These are phyloP conservation scores for Parafenestella ontariensis DNA, from an alignment of 2,329 filamentous ascomycete species.

Conservation along the genomic window DNA sequence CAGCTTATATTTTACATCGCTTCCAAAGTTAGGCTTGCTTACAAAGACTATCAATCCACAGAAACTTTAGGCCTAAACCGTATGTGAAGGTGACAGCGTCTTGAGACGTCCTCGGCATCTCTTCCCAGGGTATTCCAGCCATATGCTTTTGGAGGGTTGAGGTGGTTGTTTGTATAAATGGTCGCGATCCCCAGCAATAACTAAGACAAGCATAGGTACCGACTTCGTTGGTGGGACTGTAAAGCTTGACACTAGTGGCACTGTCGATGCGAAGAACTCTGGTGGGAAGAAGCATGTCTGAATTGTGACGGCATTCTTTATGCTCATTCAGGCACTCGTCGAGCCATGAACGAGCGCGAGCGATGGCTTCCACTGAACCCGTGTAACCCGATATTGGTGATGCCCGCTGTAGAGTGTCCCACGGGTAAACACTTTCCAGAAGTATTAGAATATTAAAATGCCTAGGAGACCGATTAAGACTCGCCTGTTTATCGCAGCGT, in stretches of 20 bases:
- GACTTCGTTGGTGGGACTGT: background rate
- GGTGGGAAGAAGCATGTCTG: background rate
- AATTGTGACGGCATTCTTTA: no score
- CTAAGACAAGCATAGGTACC: conserved; percentile 11
- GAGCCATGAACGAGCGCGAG: background rate
- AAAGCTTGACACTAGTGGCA: background rate
- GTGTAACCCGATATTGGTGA: conserved; percentile 3
- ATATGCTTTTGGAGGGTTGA: background rate
- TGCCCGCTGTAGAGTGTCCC: no score
- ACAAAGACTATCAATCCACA: conserved; percentile 26
- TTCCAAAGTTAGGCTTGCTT: background rate
- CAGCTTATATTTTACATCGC: no score
- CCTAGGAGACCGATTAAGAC: no score
- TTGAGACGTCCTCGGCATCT: conserved; percentile 13
- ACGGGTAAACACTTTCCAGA: no score
- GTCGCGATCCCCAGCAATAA: conserved; percentile 7
- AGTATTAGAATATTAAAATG: no score
- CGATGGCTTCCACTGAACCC: conserved; percentile 2
- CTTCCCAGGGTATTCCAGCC: background rate
- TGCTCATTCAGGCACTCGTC: background rate
- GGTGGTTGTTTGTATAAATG: background rate
- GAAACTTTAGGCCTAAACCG: conserved; percentile 12
- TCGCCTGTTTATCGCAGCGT: no score
- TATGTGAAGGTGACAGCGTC: conserved; percentile 15
- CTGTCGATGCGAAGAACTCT: conserved; percentile 1